A percentile compares a stretch with the other conserved stretches of the same genome.
phyloP scores from a whole-genome alignment of 441 rosid species.

The Aleurites moluccanus region DNA sequence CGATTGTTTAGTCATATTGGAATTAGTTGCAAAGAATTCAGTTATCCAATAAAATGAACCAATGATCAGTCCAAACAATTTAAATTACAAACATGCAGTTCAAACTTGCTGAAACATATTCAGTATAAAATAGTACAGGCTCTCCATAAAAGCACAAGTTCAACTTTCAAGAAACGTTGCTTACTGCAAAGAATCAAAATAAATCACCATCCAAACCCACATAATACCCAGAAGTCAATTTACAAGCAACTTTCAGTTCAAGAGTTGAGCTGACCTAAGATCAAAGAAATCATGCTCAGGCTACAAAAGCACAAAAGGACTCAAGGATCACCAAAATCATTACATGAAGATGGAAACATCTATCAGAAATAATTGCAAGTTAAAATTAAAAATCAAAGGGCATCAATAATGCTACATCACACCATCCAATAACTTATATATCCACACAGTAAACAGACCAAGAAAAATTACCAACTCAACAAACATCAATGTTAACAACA shows the following conservation, averaged over 20 bases:
- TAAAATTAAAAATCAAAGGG: background rate
- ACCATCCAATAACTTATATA: background rate
- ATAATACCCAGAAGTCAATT: background rate
- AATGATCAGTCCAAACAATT: background rate
- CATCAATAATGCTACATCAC: background rate
- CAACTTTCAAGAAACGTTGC: background rate
- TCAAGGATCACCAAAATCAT: background rate
- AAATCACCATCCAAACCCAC: background rate
- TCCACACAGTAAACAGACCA: too few species aligned
- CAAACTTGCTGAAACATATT: background rate
- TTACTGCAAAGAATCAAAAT: background rate
- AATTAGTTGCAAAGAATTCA: background rate
- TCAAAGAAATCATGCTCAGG: background rate
- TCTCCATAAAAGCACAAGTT: background rate
- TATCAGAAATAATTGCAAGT: background rate
- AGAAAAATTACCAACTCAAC: background rate
- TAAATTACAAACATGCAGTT: background rate
- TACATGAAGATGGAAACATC: background rate
- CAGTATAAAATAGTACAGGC: background rate
- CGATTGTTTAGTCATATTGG: background rate
- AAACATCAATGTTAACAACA: background rate
- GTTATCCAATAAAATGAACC: background rate
- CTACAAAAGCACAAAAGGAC: background rate
- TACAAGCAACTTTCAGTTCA: background rate
- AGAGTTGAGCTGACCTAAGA: background rate